Evolutionary conservation across 805 yeast species (phyloP), one percentile per base, ranked within the genome.

Genomic region (Kodamaea kakaduensis): DNA sequence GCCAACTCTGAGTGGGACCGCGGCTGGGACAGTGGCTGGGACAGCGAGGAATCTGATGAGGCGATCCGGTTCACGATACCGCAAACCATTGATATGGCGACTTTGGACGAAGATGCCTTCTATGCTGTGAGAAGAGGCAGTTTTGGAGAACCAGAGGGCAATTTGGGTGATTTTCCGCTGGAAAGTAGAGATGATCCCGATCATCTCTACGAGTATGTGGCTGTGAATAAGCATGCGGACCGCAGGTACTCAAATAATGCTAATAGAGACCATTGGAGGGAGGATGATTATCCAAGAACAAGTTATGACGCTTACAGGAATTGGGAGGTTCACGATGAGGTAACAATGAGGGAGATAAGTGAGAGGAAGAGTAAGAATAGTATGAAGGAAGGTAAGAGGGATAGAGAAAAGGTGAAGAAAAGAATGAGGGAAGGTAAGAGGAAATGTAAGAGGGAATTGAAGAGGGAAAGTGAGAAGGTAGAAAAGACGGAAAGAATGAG

Each of bases 311-410:
- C 64, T 2, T 61, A 47, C 39, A 20, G 36, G 1, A 47, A 53
- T 15, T 67, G 61, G 59, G 67, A 67, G 38, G 50, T 50, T 26
- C 60, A 48, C 31, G 48, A 38, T 44, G 13, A 35, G 17, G n/a
- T 27, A 14, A 32, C 46, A 22, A 16, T 41, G 36, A 21, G 25
- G 37, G 44, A 48, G 32, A 30, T 34, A 31, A 7, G 27, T 39
- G 12, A 12, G 19, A 33, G n/a, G 32, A 19, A 9, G 12, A 12
- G 22, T 10, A 8, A n/a, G n/a, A n/a, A n/a, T n/a, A n/a, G n/a
- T n/a, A n/a, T n/a, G n/a, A n/a, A n/a, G n/a, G n/a, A n/a, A n/a
- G n/a, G n/a, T n/a, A n/a, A n/a, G n/a, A n/a, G n/a, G n/a, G n/a
- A n/a, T n/a, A n/a, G n/a, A n/a, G n/a, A n/a, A n/a, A n/a, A n/a